Conservation (phyloP, 768 basidiomycete species). For the Boletales sp. region DNA sequence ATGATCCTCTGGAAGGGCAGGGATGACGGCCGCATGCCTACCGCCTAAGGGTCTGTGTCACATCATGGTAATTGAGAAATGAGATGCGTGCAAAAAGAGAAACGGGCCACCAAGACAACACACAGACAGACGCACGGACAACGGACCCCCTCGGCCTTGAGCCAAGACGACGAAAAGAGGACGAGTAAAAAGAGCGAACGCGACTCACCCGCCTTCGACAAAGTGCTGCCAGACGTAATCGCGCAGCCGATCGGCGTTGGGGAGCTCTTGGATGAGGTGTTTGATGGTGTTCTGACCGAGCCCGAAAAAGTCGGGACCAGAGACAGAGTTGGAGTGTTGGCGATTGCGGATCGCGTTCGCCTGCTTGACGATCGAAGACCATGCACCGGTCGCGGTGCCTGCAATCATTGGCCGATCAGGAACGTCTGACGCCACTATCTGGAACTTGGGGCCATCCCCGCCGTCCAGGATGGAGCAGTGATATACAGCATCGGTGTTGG, state of each 20-base stretch:
- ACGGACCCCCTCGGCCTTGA: conserved; percentile 4
- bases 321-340: conserved; percentile 83
- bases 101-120: conserved; percentile 16
- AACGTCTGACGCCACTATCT: conserved; percentile 72
- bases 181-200: conserved; percentile 5
- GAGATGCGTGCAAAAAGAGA: conserved; percentile 20
- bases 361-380: conserved; percentile 79
- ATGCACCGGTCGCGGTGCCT: conserved; percentile 85
- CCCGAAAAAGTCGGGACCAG: conserved; percentile 87
- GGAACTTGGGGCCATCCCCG: conserved; percentile 82
- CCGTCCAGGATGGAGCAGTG: conserved; percentile 83
- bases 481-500: conserved; percentile 65
- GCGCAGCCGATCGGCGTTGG: conserved; percentile 63
- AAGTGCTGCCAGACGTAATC: conserved; percentile 89
- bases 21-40: conserved; percentile 78
- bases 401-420: conserved; percentile 72
- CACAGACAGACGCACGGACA: conserved; percentile 6
- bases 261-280: conserved; percentile 83
- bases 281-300: conserved; percentile 87
- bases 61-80: conserved; percentile 31
- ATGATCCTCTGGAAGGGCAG: conserved; percentile 74
- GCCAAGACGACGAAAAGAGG: conserved; percentile 3
- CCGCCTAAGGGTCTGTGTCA: conserved; percentile 67
- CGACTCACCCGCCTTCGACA: conserved; percentile 77
- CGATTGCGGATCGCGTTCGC: conserved; percentile 79